Conservation (phyloP, 106 monocot species). For the Acorus calamus region DNA sequence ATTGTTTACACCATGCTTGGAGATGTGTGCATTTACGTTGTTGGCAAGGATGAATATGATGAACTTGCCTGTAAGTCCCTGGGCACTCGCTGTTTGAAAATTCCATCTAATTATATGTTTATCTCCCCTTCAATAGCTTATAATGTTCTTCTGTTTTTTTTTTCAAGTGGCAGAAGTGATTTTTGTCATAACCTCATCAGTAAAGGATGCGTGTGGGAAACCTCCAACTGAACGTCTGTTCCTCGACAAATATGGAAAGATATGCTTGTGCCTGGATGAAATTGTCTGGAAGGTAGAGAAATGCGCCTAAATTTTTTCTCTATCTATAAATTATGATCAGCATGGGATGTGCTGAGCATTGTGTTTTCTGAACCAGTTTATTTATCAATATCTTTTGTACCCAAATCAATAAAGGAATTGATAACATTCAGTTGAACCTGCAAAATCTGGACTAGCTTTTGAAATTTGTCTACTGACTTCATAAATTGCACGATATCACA, state of each 20-base stretch:
- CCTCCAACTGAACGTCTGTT: conserved; percentile 83
- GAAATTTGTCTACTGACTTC: too few species aligned
- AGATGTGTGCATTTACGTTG: conserved; percentile 87
- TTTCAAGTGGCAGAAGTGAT: conserved; percentile 77
- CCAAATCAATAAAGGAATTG: too few species aligned
- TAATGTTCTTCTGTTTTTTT: conserved; percentile 5
- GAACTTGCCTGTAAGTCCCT: conserved; percentile 84
- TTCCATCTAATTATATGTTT: neutral
- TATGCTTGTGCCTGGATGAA: conserved; percentile 92
- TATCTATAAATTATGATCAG: too few species aligned
- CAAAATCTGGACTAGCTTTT: too few species aligned
- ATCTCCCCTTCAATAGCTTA: neutral
- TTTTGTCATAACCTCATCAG: conserved; percentile 64
- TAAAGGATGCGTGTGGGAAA: conserved; percentile 84
- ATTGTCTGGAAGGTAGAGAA: conserved; percentile 85
- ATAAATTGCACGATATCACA: too few species aligned
- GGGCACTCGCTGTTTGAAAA: neutral
- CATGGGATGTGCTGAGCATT: too few species aligned
- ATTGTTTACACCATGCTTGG: conserved; percentile 87
- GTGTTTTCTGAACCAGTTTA: neutral
- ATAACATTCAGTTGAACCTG: too few species aligned
- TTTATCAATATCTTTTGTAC: neutral
- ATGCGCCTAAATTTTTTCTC: neutral
- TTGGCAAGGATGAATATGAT: conserved; percentile 98
- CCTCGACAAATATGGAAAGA: conserved; percentile 89